Evolutionary conservation across 2,329 filamentous ascomycete genomes (phyloP).

Genomic region (Botrytis porri): DNA sequence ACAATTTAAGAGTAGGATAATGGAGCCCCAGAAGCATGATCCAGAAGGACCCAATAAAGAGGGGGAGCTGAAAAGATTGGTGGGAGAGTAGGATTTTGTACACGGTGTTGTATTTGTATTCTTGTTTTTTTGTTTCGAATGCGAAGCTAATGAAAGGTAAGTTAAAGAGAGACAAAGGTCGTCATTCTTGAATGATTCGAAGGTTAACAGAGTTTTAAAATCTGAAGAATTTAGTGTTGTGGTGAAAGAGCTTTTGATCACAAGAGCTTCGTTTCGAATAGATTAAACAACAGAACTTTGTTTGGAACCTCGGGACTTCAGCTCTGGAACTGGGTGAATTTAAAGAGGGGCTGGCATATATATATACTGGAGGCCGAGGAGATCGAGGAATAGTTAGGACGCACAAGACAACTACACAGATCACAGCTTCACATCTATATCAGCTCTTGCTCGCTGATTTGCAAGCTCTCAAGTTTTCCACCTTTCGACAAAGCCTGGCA

Average conservation of each 20-base stretch:
- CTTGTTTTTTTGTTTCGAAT: neutral
- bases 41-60: slow-evolving; percentile 3
- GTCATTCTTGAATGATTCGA: neutral
- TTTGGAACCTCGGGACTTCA: neutral
- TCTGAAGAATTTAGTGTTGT: neutral
- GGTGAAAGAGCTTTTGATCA: neutral
- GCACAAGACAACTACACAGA: neutral
- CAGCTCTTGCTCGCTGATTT: neutral
- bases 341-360: neutral
- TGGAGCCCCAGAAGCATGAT: neutral
- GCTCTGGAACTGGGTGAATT: neutral
- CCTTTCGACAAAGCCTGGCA: neutral
- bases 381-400: neutral
- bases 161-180: neutral
- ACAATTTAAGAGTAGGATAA: neutral
- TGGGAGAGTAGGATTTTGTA: neutral
- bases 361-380: neutral
- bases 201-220: neutral
- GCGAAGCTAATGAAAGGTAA: neutral
- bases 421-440: neutral
- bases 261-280: neutral
- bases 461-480: neutral
- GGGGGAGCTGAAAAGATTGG: slow-evolving; percentile 10
- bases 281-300: neutral
- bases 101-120: slow-evolving; percentile 1